Conservation (phyloP, 2,329 filamentous ascomycete species). For the Aspergillus proliferans region DNA sequence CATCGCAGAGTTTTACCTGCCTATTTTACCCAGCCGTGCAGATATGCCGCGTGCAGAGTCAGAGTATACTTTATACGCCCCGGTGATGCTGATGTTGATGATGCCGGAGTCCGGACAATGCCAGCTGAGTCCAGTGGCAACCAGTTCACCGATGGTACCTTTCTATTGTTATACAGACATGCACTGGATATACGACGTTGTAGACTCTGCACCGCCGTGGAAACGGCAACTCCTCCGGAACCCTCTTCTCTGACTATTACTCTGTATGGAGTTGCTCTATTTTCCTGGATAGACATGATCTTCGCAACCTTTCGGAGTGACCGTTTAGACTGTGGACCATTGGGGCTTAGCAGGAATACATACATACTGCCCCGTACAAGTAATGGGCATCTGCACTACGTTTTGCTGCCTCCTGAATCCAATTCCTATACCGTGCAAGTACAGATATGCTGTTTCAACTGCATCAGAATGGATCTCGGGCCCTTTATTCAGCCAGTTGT, state of each 20-base stretch:
- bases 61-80: background rate
- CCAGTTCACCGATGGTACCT: too few species aligned
- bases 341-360: background rate
- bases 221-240: background rate
- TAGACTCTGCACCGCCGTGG: background rate
- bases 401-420: background rate
- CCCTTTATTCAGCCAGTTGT: too few species aligned
- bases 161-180: too few species aligned
- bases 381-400: background rate
- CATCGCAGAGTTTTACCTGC: too few species aligned
- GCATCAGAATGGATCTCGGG: too few species aligned
- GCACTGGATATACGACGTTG: too few species aligned
- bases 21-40: background rate
- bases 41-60: background rate
- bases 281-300: background rate
- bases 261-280: background rate
- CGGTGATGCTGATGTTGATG: background rate
- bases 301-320: background rate
- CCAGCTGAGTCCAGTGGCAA: too few species aligned
- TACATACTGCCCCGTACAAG: background rate
- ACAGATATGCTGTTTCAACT: too few species aligned
- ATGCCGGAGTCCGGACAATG: too few species aligned
- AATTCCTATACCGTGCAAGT: background rate
- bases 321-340: background rate
- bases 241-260: background rate